A percentile compares a stretch with the other conserved stretches of the same genome.
Evolutionary conservation across 345 rosid genomes (phyloP).

Genomic region (Balakata baccata): DNA sequence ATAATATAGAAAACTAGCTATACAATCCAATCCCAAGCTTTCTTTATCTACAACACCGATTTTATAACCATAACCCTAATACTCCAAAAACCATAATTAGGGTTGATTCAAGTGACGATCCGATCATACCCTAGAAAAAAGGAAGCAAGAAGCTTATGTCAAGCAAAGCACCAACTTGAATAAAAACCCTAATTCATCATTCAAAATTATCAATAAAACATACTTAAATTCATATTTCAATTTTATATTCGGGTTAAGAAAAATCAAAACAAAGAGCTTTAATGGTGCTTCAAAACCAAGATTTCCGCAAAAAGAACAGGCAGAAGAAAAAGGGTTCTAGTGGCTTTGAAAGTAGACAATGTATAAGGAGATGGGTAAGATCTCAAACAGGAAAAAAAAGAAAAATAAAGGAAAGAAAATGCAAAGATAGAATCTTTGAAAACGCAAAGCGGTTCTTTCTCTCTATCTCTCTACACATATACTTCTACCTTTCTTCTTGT

Average conservation of each 20-base stretch:
- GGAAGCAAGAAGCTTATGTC: slow-evolving; percentile 18
- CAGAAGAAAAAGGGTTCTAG: slow-evolving; percentile 19
- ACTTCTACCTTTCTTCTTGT: slow-evolving; percentile 11
- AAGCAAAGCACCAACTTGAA: slow-evolving; percentile 23
- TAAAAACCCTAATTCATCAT: slow-evolving; percentile 17
- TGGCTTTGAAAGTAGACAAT: slow-evolving; percentile 21
- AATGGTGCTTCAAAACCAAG: neutral
- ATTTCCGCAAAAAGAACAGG: neutral
- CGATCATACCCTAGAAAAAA: slow-evolving; percentile 44
- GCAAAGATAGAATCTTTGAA: neutral
- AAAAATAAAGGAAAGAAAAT: no score
- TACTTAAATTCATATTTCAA: neutral
- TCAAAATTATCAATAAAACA: slow-evolving; percentile 7
- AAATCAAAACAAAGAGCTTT: neutral
- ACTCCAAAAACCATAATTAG: slow-evolving; percentile 35
- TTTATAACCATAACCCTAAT: slow-evolving; percentile 33
- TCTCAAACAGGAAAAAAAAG: slow-evolving; percentile 9
- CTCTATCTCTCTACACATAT: slow-evolving; percentile 14
- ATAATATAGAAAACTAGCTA: slow-evolving; percentile 4
- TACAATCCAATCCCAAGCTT: slow-evolving; percentile 26
- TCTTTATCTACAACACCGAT: slow-evolving; percentile 16
- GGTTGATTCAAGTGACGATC: slow-evolving; percentile 38
- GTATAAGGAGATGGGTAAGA: slow-evolving; percentile 16
- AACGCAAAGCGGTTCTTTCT: slow-evolving; percentile 14
- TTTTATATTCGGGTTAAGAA: neutral